Evolutionary conservation across 352 stramenopile species (phyloP).

Genomic region (Sclerospora graminicola): DNA sequence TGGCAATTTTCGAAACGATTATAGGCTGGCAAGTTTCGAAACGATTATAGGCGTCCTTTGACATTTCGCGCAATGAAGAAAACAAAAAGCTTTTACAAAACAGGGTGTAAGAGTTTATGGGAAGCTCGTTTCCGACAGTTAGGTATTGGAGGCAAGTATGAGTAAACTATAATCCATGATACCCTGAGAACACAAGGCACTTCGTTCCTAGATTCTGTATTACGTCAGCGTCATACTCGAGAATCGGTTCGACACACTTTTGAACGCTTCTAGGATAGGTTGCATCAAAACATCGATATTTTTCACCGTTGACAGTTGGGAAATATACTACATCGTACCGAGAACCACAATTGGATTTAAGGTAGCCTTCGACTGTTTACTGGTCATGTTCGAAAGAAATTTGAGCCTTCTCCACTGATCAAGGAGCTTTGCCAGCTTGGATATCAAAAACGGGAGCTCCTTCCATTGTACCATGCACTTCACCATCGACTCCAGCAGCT

Average conservation of each 20-base stretch:
- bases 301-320: conserved; percentile 35
- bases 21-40: too few species aligned
- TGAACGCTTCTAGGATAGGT: conserved; percentile 28
- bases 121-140: too few species aligned
- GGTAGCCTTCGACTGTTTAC: conserved; percentile 14
- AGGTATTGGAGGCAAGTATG: too few species aligned
- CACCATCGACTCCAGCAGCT: conserved; percentile 65
- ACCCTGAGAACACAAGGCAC: too few species aligned
- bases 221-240: conserved; percentile 33
- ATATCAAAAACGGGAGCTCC: conserved; percentile 54
- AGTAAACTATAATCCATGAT: too few species aligned
- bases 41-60: too few species aligned
- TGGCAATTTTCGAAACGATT: too few species aligned
- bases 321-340: conserved; percentile 51
- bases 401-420: conserved; percentile 44
- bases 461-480: conserved; percentile 69
- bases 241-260: conserved; percentile 35
- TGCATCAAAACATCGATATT: conserved; percentile 39
- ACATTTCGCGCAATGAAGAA: too few species aligned
- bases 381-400: conserved; percentile 12
- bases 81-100: too few species aligned
- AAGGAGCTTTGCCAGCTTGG: conserved; percentile 49
- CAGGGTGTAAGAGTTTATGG: too few species aligned
- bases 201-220: too few species aligned
- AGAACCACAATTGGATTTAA: conserved; percentile 62